These are phyloP conservation scores for Nicotiana sylvestris DNA, from an alignment of 257 asterid species.

Conservation along the genomic window DNA sequence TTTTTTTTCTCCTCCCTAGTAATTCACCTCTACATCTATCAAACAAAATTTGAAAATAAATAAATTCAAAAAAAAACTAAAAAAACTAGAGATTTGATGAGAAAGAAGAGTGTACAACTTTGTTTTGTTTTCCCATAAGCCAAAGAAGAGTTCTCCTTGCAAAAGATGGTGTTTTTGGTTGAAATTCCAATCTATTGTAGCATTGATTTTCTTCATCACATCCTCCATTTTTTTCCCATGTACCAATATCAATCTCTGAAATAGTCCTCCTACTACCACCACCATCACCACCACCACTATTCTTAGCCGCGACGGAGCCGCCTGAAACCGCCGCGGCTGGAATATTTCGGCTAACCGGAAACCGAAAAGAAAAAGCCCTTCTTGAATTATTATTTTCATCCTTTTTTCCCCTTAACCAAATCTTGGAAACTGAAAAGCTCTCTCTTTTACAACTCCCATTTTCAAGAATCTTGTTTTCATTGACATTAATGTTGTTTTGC, in stretches of 20 bases:
- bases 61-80: background rate
- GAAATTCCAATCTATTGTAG: constrained; percentile 58
- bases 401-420: constrained; percentile 63
- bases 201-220: constrained; percentile 52
- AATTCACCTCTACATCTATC: background rate
- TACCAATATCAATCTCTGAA: constrained; percentile 46
- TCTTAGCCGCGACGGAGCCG: constrained; percentile 17
- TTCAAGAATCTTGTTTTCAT: constrained; percentile 21
- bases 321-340: constrained; percentile 17
- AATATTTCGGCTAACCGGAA: constrained; percentile 27
- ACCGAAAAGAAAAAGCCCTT: constrained; percentile 69
- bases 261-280: constrained; percentile 31
- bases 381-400: constrained; percentile 30
- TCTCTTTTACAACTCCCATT: constrained; percentile 44
- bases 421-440: constrained; percentile 71
- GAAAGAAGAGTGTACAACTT: constrained; percentile 58
- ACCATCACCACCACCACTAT: constrained; percentile 8
- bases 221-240: constrained; percentile 49
- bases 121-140: constrained; percentile 80
- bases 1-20: background rate
- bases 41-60: background rate
- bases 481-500: constrained; percentile 6
- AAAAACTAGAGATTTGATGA: constrained; percentile 45
- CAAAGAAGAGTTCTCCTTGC: constrained; percentile 75
- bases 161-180: constrained; percentile 53